phyloP scores from a whole-genome alignment of 2,329 filamentous ascomycete genomes.

The Mycosphaerelloides madeirae region DNA sequence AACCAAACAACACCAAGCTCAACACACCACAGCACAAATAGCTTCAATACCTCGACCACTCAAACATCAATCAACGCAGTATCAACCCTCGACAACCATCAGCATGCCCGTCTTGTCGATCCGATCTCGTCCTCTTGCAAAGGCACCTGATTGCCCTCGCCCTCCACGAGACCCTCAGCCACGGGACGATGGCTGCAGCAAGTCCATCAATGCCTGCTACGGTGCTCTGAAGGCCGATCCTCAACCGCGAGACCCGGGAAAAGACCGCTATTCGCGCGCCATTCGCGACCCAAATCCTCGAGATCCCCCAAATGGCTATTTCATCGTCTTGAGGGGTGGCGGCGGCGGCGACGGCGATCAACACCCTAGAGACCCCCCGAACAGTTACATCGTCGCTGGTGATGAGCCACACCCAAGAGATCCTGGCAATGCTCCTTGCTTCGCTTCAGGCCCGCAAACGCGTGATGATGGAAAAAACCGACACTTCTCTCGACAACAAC shows the following conservation, averaged over 20 bases:
- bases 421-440: neutral
- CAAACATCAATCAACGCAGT: neutral
- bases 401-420: neutral
- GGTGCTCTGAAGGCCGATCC: constrained; percentile 1
- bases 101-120: neutral
- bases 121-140: neutral
- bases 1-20: neutral
- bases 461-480: neutral
- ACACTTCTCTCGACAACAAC: neutral
- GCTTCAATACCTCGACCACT: neutral
- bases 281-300: neutral
- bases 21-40: neutral
- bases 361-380: neutral
- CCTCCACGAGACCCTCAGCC: constrained; percentile 1
- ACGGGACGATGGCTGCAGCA: constrained; percentile 1
- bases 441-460: neutral
- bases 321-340: neutral
- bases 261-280: constrained; percentile 1
- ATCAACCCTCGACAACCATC: neutral
- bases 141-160: no score
- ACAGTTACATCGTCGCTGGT: neutral
- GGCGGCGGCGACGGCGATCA: neutral
- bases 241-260: constrained; percentile 14
- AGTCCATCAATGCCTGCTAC: neutral
- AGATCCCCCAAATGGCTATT: neutral